phyloP scores from a whole-genome alignment of 1,284 basidiomycete species.

The Pseudozyma hubeiensis region DNA sequence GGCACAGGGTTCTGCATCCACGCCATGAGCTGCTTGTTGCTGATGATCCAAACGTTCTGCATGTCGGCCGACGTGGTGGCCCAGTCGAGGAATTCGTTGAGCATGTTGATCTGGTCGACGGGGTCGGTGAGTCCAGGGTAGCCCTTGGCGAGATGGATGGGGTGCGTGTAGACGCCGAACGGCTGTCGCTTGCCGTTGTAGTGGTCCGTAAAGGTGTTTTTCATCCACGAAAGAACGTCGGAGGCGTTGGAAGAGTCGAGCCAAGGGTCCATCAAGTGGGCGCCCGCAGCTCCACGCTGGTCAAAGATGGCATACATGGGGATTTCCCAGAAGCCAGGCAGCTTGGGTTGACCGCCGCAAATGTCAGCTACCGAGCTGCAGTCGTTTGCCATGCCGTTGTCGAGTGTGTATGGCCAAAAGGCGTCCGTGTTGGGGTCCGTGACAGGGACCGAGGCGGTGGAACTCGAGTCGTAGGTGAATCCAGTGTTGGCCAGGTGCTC shows the following conservation, averaged over 20 bases:
- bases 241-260: constrained; percentile 70
- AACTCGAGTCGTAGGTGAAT: constrained; percentile 80
- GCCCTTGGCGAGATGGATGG: constrained; percentile 79
- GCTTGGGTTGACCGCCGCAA: constrained; percentile 79
- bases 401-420: constrained; percentile 71
- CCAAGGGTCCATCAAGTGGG: constrained; percentile 84
- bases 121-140: constrained; percentile 53
- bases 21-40: constrained; percentile 78
- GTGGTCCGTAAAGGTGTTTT: constrained; percentile 77
- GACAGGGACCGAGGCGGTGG: constrained; percentile 77
- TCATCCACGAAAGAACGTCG: constrained; percentile 77
- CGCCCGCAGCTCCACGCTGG: constrained; percentile 46
- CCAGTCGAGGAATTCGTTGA: constrained; percentile 84
- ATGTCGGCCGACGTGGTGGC: constrained; percentile 69
- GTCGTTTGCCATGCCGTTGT: constrained; percentile 81
- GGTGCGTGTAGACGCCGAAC: constrained; percentile 83
- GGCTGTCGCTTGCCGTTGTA: constrained; percentile 79
- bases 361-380: constrained; percentile 74
- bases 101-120: constrained; percentile 70
- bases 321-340: constrained; percentile 74
- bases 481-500: constrained; percentile 73
- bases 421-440: constrained; percentile 79
- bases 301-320: constrained; percentile 60
- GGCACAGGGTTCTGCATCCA: constrained; percentile 79
- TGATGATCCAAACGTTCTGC: constrained; percentile 81